Conservation (phyloP, 768 basidiomycete genomes). For the Rhodotorula taiwanensis region DNA sequence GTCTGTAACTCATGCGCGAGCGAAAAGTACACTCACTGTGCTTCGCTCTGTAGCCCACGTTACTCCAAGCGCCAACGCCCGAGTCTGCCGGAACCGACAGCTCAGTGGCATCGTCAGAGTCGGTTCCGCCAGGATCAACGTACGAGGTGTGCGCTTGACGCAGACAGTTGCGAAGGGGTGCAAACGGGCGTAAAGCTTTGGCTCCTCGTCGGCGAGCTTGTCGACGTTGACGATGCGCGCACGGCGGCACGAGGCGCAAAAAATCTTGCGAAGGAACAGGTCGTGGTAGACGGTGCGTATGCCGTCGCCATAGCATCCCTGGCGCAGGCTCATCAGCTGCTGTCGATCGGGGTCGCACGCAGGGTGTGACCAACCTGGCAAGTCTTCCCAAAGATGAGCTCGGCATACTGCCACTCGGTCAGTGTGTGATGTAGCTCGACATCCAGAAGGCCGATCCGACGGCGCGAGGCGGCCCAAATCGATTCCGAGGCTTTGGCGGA, state of each 20-base stretch:
- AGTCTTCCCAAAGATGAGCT: slow-evolving; percentile 24
- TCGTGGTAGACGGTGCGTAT: not conserved
- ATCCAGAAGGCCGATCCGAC: not conserved
- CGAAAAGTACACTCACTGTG: too few relatives aligned
- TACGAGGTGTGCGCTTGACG: too few relatives aligned
- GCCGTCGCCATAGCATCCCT: not conserved
- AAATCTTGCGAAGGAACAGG: not conserved
- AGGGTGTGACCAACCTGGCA: slow-evolving; percentile 1
- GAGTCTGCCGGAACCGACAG: too few relatives aligned
- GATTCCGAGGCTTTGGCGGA: not conserved
- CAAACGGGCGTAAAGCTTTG: not conserved
- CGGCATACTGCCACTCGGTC: not conserved
- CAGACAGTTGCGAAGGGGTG: not conserved
- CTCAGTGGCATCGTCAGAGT: too few relatives aligned
- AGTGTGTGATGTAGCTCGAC: not conserved
- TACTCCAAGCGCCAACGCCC: too few relatives aligned
- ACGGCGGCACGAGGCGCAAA: not conserved
- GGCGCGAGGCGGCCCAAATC: slow-evolving; percentile 12
- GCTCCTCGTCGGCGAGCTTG: not conserved
- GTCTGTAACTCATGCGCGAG: too few relatives aligned
- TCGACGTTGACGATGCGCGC: not conserved
- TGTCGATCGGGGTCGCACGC: not conserved
- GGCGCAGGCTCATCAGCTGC: not conserved
- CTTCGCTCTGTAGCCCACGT: too few relatives aligned
- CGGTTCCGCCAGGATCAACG: too few relatives aligned